Base-by-base conservation (phyloP, 805 yeast species). In the Monosporozyma solicola region DNA sequence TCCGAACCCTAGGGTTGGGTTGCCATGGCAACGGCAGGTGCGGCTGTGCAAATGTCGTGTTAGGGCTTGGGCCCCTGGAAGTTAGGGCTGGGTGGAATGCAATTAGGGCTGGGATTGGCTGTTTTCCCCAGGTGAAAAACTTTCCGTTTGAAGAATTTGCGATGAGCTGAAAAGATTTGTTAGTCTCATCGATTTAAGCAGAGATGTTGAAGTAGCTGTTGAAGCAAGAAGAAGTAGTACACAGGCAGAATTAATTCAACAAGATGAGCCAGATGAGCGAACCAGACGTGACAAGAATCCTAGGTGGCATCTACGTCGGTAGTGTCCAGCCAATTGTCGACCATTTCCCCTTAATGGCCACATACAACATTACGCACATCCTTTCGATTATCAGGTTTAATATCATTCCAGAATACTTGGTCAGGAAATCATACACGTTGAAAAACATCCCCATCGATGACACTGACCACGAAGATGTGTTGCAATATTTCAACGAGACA, bases 271-370 rank as follows among this genome's bases (percentile, higher is more conserved):
- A 25, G 29, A 37, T 24, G 31, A 44, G 29, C 31, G 52, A 47
- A 22, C 48, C 32, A 2, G 68, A 65, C 54, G 44, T 63, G 10
- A 62, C 79, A 52, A 74, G 95, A 61, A 77, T 90, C n/a, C 68
- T 87, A n/a, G 95, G 95, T 27, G 83, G 84, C 8, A 76, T 92
- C 1, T 87, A 82, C 68, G 68, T 92, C 15, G 90, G 96, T 4
- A 80, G 94, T 0, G 72, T 84, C 22, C 80, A 78, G 50, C 86
- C 96, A 0, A 70, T 90, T 24, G 70, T 77, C 15, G 75, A 80
- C 3, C 76, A 71, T 44, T 68, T 74, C 13, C 81, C 85, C 45
- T 68, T 87, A 45, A 69, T 68, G 32, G 72, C 72, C 24, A 73
- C 78, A 24, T 70, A 76, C 58, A 77, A 79, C 9, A 83, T 94